These are phyloP conservation scores for Aureobasidium sp. DNA, from an alignment of 2,329 filamentous ascomycete genomes.

Conservation along the genomic window DNA sequence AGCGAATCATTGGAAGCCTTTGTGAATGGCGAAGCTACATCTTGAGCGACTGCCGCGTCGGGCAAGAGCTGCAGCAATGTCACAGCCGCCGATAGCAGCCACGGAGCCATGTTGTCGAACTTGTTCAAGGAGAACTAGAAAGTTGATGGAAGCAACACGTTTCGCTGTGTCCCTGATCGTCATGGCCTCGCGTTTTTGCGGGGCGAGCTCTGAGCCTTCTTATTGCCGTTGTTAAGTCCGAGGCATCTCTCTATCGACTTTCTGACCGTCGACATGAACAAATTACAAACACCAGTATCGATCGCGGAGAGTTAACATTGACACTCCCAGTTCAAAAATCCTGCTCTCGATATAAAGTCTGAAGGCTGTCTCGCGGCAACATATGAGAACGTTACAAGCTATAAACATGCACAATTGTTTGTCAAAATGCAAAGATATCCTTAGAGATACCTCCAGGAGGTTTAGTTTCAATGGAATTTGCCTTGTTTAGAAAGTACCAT, in stretches of 20 bases:
- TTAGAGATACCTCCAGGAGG: too few species aligned
- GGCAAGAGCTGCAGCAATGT: conserved; percentile 14
- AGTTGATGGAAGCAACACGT: conserved; percentile 1
- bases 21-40: conserved; percentile 25
- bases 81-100: conserved; percentile 15
- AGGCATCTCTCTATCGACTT: background rate
- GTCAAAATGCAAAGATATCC: too few species aligned
- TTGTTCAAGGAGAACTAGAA: background rate
- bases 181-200: conserved; percentile 5
- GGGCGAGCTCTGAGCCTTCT: background rate
- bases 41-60: conserved; percentile 7
- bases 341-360: too few species aligned
- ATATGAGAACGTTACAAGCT: too few species aligned
- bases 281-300: too few species aligned
- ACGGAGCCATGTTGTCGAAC: conserved; percentile 9
- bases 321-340: too few species aligned
- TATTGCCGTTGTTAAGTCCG: background rate
- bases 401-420: too few species aligned
- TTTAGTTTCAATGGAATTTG: too few species aligned
- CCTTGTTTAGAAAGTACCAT: too few species aligned
- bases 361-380: too few species aligned
- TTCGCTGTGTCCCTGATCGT: conserved; percentile 8
- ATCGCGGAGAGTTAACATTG: too few species aligned
- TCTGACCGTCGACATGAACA: too few species aligned
- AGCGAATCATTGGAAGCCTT: conserved; percentile 69